Evolutionary conservation across 2,329 filamentous ascomycete genomes (phyloP), one percentile per base, ranked within the genome.

Genomic region (Aureobasidium sp.): DNA sequence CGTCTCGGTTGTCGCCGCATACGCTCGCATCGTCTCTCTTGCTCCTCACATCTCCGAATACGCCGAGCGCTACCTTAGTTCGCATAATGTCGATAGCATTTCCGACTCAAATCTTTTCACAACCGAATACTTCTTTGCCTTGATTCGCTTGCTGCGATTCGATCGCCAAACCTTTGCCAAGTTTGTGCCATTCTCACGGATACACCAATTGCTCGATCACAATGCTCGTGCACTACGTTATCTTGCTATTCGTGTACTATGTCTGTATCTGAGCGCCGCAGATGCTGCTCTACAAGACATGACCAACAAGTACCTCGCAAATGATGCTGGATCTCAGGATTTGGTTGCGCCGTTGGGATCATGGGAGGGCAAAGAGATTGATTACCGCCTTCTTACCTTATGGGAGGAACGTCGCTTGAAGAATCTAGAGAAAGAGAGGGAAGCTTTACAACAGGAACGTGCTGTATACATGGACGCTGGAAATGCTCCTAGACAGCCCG

Each of bases 11-110:
- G 81, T 93, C 66, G 82, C 87, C 62, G 87, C 89, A 36, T 89
- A 96, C 76, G 88, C 89, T 64, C 84, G 89, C 70, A 81, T 96
- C 65, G 74, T 97, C 68, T 90, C 91, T 20, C 87, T 94, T 78
- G 89, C 89, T 67, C 89, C 91, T 56, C 85, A 93, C 71, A 80
- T 97, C 47, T 85, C 87, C 59, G 83, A 86, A 64, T 90, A 92
- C 72, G 82, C 90, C 65, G 83, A 87, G 74, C 78, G 79, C n/a
- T 64, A 56, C 44, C 59, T 66, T 26, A 36, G 55, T 27, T 39
- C 41, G 26, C 60, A 62, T 39, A 47, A 55, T 61, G 47, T 52
- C 56, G 37, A 46, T 34, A 17, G 41, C 34, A 26, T 41, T 52
- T 10, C 48, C 26, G 63, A 66, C 34, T 63, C 67, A 17, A 66